These are phyloP conservation scores for Sicyos baderoa DNA, from an alignment of 306 rosid species.

Conservation along the genomic window DNA sequence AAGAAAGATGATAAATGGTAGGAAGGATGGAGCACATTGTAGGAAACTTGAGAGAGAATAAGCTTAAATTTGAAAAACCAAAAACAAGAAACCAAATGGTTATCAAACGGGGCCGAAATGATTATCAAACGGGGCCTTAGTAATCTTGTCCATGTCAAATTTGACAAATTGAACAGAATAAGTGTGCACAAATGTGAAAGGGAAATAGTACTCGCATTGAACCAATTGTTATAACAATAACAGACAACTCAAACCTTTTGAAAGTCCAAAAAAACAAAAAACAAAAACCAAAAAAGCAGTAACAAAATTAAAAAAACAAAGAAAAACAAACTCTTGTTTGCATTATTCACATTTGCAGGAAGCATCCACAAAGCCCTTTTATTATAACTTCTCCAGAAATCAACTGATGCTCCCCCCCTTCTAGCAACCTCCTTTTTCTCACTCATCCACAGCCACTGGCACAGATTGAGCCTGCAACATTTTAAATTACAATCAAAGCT, in stretches of 20 bases:
- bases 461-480: conserved; percentile 22
- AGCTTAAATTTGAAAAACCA: too few relatives aligned
- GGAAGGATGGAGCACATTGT: too few relatives aligned
- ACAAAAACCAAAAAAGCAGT: too few relatives aligned
- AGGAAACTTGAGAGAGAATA: too few relatives aligned
- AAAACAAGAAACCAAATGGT: too few relatives aligned
- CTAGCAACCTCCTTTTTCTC: background rate
- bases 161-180: too few relatives aligned
- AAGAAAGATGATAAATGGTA: too few relatives aligned
- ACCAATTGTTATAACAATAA: background rate
- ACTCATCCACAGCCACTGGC: conserved; percentile 20
- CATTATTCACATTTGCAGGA: conserved; percentile 17
- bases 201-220: background rate
- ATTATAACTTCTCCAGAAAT: background rate
- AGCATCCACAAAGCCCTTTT: conserved; percentile 8
- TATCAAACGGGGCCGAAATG: too few relatives aligned
- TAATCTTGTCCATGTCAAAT: too few relatives aligned
- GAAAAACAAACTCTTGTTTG: background rate
- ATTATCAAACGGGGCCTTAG: too few relatives aligned
- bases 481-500: background rate
- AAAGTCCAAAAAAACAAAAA: background rate
- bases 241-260: background rate
- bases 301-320: background rate
- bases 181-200: background rate
- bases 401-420: background rate